Conservation (phyloP, 106 monocot species). For the Dendrobium huoshanense region DNA sequence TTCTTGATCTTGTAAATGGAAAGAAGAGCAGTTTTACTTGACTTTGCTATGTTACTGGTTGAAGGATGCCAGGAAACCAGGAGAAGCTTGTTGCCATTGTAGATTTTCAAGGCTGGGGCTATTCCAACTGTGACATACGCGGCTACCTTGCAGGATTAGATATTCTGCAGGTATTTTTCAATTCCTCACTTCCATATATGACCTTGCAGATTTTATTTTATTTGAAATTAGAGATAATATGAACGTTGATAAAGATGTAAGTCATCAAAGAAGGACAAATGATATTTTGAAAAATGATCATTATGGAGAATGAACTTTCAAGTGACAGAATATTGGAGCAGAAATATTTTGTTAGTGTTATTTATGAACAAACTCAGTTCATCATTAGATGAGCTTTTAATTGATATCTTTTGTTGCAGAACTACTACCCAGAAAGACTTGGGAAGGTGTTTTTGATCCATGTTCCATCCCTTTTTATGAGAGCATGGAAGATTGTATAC, state of each 20-base stretch:
- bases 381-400: not conserved
- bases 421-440: conserved; percentile 24
- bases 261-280: too few species aligned
- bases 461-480: conserved; percentile 70
- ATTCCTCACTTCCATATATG: too few species aligned
- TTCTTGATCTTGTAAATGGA: not conserved
- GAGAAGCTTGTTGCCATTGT: conserved; percentile 45
- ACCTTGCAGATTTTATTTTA: not conserved
- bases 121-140: conserved; percentile 49
- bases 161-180: conserved; percentile 41
- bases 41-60: not conserved
- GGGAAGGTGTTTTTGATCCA: conserved; percentile 59
- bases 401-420: conserved; percentile 6
- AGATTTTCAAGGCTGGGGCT: conserved; percentile 59
- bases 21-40: not conserved
- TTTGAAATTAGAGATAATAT: not conserved
- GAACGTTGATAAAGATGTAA: not conserved
- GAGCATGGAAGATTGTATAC: conserved; percentile 67
- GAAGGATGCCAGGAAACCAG: conserved; percentile 27
- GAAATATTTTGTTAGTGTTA: too few species aligned
- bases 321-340: too few species aligned
- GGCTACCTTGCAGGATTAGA: conserved; percentile 50
- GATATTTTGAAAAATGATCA: too few species aligned
- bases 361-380: too few species aligned
- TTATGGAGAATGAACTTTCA: too few species aligned